Evolutionary conservation across 1,284 basidiomycete genomes (phyloP).

Genomic region (Cutaneotrichosporon spelunceum): DNA sequence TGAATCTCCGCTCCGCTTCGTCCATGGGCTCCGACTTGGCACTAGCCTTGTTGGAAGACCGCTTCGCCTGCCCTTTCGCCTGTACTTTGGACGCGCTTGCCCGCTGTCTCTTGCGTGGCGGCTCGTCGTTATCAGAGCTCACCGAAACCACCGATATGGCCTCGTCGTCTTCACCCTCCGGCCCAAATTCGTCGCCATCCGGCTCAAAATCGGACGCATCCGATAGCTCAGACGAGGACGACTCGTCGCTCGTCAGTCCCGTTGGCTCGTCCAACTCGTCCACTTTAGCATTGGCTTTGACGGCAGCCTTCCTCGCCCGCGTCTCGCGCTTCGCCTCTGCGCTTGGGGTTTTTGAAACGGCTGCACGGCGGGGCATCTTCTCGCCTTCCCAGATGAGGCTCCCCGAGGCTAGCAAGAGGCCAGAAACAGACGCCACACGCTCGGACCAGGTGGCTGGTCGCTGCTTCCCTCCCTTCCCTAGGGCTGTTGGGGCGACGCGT

Average conservation of each 20-base stretch:
- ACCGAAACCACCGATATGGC: conserved; percentile 30
- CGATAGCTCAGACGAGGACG: conserved; percentile 20
- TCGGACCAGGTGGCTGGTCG: conserved; percentile 5
- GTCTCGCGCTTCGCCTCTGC: not conserved
- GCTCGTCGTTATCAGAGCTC: conserved; percentile 28
- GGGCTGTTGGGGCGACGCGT: not conserved
- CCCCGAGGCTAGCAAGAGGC: too few species aligned
- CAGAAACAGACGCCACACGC: not conserved
- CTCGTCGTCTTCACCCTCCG: conserved; percentile 32
- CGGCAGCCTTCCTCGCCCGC: not conserved
- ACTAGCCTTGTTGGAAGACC: conserved; percentile 1
- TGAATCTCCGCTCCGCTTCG: conserved; percentile 3
- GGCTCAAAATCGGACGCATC: conserved; percentile 22
- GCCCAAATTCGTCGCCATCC: conserved; percentile 26
- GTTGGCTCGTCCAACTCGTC: conserved; percentile 29
- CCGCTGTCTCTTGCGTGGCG: conserved; percentile 14
- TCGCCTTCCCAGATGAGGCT: too few species aligned
- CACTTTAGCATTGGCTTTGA: conserved; percentile 4
- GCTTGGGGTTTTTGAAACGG: not conserved
- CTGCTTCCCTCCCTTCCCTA: not conserved
- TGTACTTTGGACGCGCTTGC: not conserved
- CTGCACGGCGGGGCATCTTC: conserved; percentile 1
- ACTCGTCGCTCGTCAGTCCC: conserved; percentile 38
- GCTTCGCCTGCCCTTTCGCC: not conserved
- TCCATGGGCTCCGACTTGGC: conserved; percentile 13